These are phyloP conservation scores for Microsporum canis DNA, from an alignment of 2,329 filamentous ascomycete genomes.

Conservation along the genomic window DNA sequence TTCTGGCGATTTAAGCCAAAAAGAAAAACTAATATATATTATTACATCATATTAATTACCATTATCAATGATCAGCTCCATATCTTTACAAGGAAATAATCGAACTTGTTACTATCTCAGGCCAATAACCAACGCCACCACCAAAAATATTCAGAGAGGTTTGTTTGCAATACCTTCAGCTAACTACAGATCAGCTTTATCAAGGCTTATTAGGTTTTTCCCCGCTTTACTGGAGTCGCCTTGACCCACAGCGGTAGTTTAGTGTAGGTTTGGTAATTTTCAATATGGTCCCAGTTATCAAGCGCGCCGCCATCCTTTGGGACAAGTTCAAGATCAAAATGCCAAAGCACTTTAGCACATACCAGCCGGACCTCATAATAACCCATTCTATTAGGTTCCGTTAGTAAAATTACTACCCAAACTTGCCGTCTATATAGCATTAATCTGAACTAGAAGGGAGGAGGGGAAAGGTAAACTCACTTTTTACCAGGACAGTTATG, in stretches of 20 bases:
- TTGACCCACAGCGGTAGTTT: conserved; percentile 7
- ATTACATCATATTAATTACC: no score
- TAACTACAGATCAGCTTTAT: neutral
- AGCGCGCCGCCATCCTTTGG: conserved; percentile 2
- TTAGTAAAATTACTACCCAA: neutral
- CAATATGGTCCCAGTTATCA: conserved; percentile 8
- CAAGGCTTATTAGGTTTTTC: neutral
- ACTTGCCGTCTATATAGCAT: neutral
- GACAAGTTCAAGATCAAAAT: conserved; percentile 11
- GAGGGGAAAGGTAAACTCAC: conserved; percentile 17
- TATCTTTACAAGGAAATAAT: no score
- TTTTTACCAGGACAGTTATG: conserved; percentile 29
- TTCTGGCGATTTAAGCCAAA: no score
- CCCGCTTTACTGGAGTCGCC: conserved; percentile 3
- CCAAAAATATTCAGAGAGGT: no score
- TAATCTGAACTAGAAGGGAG: neutral
- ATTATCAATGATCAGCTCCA: no score
- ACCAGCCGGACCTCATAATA: conserved; percentile 11
- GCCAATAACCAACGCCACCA: no score
- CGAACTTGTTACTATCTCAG: no score
- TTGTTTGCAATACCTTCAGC: no score
- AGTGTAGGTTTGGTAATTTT: conserved; percentile 9
- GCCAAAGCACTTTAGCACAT: conserved; percentile 9
- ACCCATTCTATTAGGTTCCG: conserved; percentile 7
- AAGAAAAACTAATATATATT: no score